Base-by-base conservation (phyloP, 2,329 filamentous ascomycete species). In the Fusarium pseudoanthophilum region DNA sequence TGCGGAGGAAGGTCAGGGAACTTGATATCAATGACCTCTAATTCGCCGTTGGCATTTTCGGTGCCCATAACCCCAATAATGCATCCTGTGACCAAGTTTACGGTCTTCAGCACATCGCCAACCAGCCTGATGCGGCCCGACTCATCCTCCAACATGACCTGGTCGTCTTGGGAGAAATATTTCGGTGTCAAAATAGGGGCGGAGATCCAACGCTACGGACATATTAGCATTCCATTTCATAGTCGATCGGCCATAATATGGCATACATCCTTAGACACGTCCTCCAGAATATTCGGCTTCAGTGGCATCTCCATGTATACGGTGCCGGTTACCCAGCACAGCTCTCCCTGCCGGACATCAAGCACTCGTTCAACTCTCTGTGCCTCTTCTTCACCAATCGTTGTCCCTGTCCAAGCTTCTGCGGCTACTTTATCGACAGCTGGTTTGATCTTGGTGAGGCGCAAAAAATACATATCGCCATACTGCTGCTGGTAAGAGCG, bases 241-340 rank as follows among this genome's bases (percentile, higher is more conserved):
- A 26, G 18, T 26, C 11, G 32, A 40, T n/a, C 32, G 21, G 15
- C 28, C 48, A 28, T 2, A 21, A 37, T 24, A 43, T 37, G 30
- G 16, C 89, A 73, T 84, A 95, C 93, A 82, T 98, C 95, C 83
- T 97, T 97, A 45, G 93, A 92, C 46, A 99, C 93, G 77, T 99
- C 96, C 67, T 98, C 95, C 39, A 99, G 85, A 80, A 99, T 95
- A 79, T 97, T 97, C 2, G 97, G 96, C 84, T 99, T 99, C 78
- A 98, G 83, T 5, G 93, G 90, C 94, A 99, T 95, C 73, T 98
- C 94, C 92, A 98, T 97, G 82, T 97, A 99, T 37, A 98, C 91
- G 0, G 96, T 99, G 21, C 97, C 96, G 0, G 92, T 88, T 21
- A 99, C 93, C 95, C 95, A 99, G 84, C 95, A 98, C 40, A 98